Percentiles rank a stretch among this genome's conserved stretches.
Evolutionary conservation across 805 yeast species (phyloP).

Genomic region (Metschnikowia orientalis): DNA sequence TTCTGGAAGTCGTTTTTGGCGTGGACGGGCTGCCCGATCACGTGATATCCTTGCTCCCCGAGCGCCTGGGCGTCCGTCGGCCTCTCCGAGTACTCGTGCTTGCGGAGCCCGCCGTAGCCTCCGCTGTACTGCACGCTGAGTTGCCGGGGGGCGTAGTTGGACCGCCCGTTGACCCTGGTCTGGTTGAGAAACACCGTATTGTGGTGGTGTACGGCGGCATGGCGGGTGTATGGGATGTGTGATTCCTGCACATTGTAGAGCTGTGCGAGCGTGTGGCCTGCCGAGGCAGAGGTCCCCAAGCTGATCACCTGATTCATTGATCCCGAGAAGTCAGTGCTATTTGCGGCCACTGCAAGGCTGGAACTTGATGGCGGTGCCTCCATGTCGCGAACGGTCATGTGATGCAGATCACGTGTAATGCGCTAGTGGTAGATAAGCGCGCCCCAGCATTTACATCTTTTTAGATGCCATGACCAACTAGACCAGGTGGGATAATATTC

Average conservation of each 20-base stretch:
- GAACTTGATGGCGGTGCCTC: too few species aligned
- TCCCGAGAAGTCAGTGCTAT: neutral
- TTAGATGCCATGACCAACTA: too few species aligned
- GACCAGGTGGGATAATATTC: too few species aligned
- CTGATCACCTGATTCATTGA: conserved; percentile 55
- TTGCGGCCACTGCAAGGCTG: too few species aligned
- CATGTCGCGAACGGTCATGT: too few species aligned
- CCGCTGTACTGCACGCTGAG: conserved; percentile 75
- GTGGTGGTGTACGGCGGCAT: conserved; percentile 44
- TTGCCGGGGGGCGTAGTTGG: conserved; percentile 69
- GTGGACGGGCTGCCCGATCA: conserved; percentile 34
- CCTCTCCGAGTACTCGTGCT: conserved; percentile 43
- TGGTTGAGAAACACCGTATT: conserved; percentile 38
- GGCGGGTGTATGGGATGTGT: conserved; percentile 48
- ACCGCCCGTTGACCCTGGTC: conserved; percentile 25
- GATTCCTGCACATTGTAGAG: conserved; percentile 77
- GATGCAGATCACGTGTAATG: neutral
- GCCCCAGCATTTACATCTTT: too few species aligned
- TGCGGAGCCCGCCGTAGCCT: conserved; percentile 69
- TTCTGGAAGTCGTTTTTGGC: conserved; percentile 58
- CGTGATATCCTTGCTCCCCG: conserved; percentile 9
- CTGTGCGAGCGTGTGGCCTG: conserved; percentile 76
- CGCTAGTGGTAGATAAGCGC: too few species aligned
- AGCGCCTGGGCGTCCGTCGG: conserved; percentile 8
- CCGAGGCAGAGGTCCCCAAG: conserved; percentile 62